These are phyloP conservation scores for Skeletonema grethae DNA, from an alignment of 108 stramenopile genomes.

Conservation along the genomic window DNA sequence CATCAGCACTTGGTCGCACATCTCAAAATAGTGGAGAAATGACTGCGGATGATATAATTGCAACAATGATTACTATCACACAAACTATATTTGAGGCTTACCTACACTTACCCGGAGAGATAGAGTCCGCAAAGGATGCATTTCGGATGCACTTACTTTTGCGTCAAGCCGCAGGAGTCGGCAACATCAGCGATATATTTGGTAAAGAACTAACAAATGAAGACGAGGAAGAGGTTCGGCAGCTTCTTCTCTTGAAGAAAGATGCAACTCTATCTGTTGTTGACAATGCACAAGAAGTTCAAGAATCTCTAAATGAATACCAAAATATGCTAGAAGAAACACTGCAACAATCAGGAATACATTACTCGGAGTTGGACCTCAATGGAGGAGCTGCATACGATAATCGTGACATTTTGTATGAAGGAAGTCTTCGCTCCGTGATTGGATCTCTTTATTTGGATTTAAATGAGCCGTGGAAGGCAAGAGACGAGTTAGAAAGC, in stretches of 20 bases:
- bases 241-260: background rate
- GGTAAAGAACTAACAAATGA: background rate
- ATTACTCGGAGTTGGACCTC: background rate
- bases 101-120: slow-evolving; percentile 3
- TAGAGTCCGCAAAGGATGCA: slow-evolving; percentile 3
- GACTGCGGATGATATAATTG: background rate
- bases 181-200: background rate
- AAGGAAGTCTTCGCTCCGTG: slow-evolving; percentile 15
- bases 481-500: slow-evolving; percentile 5
- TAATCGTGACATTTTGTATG: slow-evolving; percentile 11
- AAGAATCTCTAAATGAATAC: slow-evolving; percentile 2
- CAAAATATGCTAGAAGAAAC: slow-evolving; percentile 14
- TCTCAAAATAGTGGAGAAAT: background rate
- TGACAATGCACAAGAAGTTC: background rate
- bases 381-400: slow-evolving; percentile 1
- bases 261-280: background rate
- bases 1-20: background rate
- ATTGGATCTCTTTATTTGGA: slow-evolving; percentile 6
- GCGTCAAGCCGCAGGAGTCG: background rate
- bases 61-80: slow-evolving; percentile 4
- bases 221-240: slow-evolving; percentile 3
- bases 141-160: slow-evolving; percentile 6
- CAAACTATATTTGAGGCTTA: slow-evolving; percentile 1
- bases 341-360: background rate
- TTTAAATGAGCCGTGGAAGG: slow-evolving; percentile 7